Evolutionary conservation across 129 eudicot species (phyloP).

Genomic region (Helianthus tuberosus): DNA sequence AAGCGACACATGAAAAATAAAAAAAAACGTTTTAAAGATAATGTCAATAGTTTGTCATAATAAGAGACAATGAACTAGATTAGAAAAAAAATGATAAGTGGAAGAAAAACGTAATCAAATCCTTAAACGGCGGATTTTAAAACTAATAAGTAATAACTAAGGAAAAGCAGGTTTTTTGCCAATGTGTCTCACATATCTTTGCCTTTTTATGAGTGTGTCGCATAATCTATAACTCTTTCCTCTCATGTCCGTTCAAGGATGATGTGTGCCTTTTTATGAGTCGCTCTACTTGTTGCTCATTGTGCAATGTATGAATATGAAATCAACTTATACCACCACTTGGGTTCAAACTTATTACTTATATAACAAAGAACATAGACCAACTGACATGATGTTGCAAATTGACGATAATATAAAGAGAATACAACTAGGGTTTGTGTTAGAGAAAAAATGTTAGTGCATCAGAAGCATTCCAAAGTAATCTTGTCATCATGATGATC

Average conservation of each 20-base stretch:
- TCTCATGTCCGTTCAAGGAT: not conserved
- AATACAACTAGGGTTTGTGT: too few species aligned
- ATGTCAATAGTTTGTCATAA: not conserved
- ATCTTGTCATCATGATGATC: too few species aligned
- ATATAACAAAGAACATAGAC: too few species aligned
- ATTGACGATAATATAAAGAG: too few species aligned
- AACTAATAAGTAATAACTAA: not conserved
- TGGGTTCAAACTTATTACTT: too few species aligned
- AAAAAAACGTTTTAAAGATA: not conserved
- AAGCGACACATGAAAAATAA: constrained; percentile 11
- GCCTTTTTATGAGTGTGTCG: not conserved
- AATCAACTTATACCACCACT: too few species aligned
- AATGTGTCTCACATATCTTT: not conserved
- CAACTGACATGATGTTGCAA: too few species aligned
- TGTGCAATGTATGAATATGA: too few species aligned
- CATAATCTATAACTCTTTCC: not conserved
- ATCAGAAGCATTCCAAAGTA: too few species aligned
- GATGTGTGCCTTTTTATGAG: not conserved
- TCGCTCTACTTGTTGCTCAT: too few species aligned
- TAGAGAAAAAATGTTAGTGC: too few species aligned
- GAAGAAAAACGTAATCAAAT: not conserved
- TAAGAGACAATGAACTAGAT: not conserved
- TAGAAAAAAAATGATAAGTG: not conserved
- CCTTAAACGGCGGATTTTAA: not conserved
- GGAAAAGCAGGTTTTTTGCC: not conserved